Base-by-base conservation (phyloP, 805 yeast species). In the Barnettozyma sp. region DNA sequence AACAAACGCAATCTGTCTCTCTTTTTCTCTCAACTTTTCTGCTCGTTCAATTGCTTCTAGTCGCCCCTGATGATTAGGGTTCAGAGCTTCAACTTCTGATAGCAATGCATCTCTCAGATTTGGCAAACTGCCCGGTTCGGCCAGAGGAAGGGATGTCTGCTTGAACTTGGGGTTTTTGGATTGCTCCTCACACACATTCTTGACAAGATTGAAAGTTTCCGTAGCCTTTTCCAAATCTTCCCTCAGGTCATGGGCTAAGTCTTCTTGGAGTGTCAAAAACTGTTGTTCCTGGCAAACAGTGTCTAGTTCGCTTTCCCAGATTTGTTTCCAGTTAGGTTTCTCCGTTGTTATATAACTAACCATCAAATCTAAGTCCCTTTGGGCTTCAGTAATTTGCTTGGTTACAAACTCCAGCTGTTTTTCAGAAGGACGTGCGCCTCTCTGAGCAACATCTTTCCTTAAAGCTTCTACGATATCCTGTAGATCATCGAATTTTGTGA, bases 221-320 rank as follows among this genome's bases (percentile, higher is more conserved):
- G 68, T 66, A 1, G 94, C 92, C 48, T 78, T 81, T 17, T 70
- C 72, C 22, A 92, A 59, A 59, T 92, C 99, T 43, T 85, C 92
- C 27, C 71, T 73, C 43, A 92, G 60, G 52, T 90, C 94, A 21
- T 67, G 68, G 2, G 85, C 74, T 36, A 94, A 70, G 41, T 85
- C 95, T 49, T 86, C 96, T 57, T 90, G 97, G 14, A 86, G 69
- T 38, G 83, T 83, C 60, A 88, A 76, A 56, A 86, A 86, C 46
- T 90, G 94, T 56, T 92, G 97, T 52, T 88, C 97, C 50, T 86
- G 95, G 45, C 95, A 82, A 11, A 92, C 90, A 24, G 80, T 79
- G 42, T 86, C 92, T 38, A 92, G 69, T 53, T 87, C 96, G 5
- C 79, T 65, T 54, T 88, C 96, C 97, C 98, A 90, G 7, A 85